Percentiles rank a stretch among this genome's conserved stretches.
phyloP scores from a whole-genome alignment of 129 eudicot genomes.

The Helianthus tuberosus region DNA sequence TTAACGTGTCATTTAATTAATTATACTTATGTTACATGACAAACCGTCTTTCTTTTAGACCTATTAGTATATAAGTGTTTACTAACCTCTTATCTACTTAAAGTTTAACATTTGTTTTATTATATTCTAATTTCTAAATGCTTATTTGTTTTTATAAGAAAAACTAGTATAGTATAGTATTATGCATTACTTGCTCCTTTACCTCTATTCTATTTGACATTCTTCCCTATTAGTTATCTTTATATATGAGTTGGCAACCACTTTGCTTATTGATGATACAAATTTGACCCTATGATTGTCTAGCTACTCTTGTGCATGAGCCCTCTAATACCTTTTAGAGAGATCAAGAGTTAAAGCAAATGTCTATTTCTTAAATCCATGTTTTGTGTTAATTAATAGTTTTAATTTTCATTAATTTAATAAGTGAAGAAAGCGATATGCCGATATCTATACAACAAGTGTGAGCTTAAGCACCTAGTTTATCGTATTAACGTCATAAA shows the following conservation, averaged over 20 bases:
- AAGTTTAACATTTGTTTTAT: neutral
- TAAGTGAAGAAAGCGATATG: neutral
- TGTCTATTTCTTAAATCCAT: slow-evolving; percentile 13
- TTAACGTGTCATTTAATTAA: neutral
- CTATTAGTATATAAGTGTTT: neutral
- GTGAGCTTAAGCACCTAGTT: neutral
- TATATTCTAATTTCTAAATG: neutral
- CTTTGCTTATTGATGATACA: slow-evolving; percentile 35
- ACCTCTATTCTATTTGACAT: slow-evolving; percentile 25
- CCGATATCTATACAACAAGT: neutral
- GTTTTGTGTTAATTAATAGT: neutral
- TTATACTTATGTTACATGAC: neutral
- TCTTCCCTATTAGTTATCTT: slow-evolving; percentile 9
- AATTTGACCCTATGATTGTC: slow-evolving; percentile 31
- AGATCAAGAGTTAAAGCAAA: slow-evolving; percentile 33
- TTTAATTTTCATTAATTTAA: neutral
- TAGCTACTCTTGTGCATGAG: slow-evolving; percentile 27
- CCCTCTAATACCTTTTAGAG: slow-evolving; percentile 31
- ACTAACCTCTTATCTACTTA: neutral
- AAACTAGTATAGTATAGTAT: slow-evolving; percentile 6
- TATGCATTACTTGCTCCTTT: slow-evolving; percentile 22
- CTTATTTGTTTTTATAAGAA: neutral
- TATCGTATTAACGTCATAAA: neutral
- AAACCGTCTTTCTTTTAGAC: neutral
- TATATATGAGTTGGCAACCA: slow-evolving; percentile 40